Conservation (phyloP, 257 asterid genomes). For the Solanum lycopersicoides region DNA sequence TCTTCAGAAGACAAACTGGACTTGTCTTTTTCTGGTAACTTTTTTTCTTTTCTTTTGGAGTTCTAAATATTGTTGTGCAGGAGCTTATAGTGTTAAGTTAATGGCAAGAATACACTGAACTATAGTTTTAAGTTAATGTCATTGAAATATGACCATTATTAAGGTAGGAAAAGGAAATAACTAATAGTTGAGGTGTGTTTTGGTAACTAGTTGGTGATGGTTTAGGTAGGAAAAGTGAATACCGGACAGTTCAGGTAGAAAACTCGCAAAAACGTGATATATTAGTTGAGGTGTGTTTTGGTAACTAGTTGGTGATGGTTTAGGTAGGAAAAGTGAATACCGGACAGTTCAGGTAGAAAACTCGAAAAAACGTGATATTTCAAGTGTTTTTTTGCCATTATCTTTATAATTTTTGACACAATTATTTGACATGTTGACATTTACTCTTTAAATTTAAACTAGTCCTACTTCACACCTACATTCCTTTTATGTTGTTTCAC, state of each 20-base stretch:
- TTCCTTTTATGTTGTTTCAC: not conserved
- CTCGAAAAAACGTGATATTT: not conserved
- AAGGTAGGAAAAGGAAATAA: not conserved
- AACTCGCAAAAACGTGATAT: no score
- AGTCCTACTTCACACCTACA: not conserved
- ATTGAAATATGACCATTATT: not conserved
- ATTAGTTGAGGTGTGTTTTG: not conserved
- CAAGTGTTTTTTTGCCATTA: not conserved
- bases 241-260: no score
- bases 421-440: not conserved
- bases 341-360: not conserved
- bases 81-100: not conserved
- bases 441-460: not conserved
- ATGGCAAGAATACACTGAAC: not conserved
- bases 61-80: not conserved
- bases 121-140: no score
- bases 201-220: not conserved
- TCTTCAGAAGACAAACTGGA: slow-evolving; percentile 73
- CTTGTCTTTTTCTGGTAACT: slow-evolving; percentile 60
- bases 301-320: not conserved
- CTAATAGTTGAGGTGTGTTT: not conserved
- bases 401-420: not conserved
- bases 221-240: not conserved
- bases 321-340: not conserved
- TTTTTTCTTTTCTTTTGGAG: not conserved